Evolutionary conservation across 495 filamentous ascomycete genomes (phyloP), one percentile per base, ranked within the genome.

Genomic region (Hypoxylon trugodes): DNA sequence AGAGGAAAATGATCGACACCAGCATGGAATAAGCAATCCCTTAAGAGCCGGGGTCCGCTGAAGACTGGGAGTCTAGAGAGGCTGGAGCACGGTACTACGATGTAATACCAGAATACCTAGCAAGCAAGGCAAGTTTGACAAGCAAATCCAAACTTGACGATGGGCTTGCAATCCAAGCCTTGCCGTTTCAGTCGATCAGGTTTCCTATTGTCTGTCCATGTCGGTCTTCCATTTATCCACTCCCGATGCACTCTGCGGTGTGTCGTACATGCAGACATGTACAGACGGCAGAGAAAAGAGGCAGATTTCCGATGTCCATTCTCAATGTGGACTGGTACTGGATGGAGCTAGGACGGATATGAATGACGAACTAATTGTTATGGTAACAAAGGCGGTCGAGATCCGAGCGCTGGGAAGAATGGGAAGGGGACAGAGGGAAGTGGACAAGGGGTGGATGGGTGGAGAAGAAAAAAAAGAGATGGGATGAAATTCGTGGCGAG

Each of bases 1-100:
- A 61, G 37, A 61, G 57, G 57, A 52, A 66, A 58, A 19, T 66
- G 63, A 66, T 66, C 63, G 57, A 66, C 63, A 48, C 57, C 57
- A 22, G 52, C 52, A 67, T 67, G 47, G 58, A 37, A 61, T 59
- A 49, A 54, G 21, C 36, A 48, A 66, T 46, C 47, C 64, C 64
- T 41, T 51, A 4, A 28, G 35, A 33, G 25, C 56, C 32, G 36
- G 62, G 49, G 51, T 51, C 26, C 30, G 22, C 21, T 9, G 32
- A 18, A 59, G 55, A 28, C 38, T 24, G 21, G n/a, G 2, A 13
- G 8, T 6, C 6, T 19, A 22, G 2, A 26, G 32, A 22, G 21
- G 49, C 46, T 58, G 21, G 48, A 41, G 43, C 43, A 32, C 28
- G 45, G 22, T 32, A 33, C 48, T 47, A 47, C 49, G 15, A 21